Base-by-base conservation (phyloP, 2,329 filamentous ascomycete genomes). In the Exophiala sp. region DNA sequence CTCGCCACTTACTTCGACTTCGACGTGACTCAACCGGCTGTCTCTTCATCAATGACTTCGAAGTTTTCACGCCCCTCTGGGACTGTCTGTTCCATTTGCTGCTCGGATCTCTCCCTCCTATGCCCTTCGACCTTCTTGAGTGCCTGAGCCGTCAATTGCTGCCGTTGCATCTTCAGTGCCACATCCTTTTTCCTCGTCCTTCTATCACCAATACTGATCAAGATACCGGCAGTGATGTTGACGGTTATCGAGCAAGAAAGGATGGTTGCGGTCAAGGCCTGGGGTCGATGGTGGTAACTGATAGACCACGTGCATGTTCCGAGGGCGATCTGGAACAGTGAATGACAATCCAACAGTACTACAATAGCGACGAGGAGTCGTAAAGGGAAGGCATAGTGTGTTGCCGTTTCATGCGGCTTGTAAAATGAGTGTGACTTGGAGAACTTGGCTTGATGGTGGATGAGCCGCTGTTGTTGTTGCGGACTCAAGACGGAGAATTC, bases 401-500 rank as follows among this genome's bases (percentile, higher is more conserved):
- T 95, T 33, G 83, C 77, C 0, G 89, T 95, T 70, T 95, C 89
- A 69, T 95, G 87, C 0, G 89, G 89, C 65, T 91, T 91, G 76
- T 95, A 95, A 70, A 92, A 95, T 5, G 87, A 91, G 68, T 95
- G 89, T 0, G 86, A 90, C 62, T 87, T 89, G 65, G 86, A 80
- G 65, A 94, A 87, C 65, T 91, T 92, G 62, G 77, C 79, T 65
- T 91, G 87, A 65, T 95, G 89, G 66, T 94, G 85, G 47, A 85
- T 78, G 8, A 95, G 78, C 45, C 79, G 82, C 55, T 78, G 78
- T 65, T 91, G 86, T 67, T 94, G 87, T 55, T 79, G 71, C 5
- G 69, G 71, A 2, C 36, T 63, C 18, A 66, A 56, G 14, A 65
- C 63, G 8, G 58, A 59, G 35, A 59, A 65, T 32, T 65, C 61